Conservation (phyloP, 1,139 yeast genomes). For the Saccharomycopsis phalli region DNA sequence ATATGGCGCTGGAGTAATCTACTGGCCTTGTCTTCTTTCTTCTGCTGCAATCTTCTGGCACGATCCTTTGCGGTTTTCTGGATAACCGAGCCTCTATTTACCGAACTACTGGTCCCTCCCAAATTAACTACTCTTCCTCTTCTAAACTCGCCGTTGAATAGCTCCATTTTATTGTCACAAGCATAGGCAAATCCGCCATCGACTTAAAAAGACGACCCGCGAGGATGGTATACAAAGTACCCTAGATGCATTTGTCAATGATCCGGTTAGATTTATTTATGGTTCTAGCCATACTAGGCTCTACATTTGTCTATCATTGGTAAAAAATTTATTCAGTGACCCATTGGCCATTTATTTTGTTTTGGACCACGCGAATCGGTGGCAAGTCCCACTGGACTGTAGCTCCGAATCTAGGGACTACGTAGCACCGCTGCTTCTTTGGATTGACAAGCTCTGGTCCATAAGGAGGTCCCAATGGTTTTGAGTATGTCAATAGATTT, state of each 20-base stretch:
- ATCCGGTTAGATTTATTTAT: too few relatives aligned
- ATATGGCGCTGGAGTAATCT: constrained; percentile 40
- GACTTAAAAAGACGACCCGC: too few relatives aligned
- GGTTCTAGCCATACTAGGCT: too few relatives aligned
- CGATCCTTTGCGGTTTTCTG: constrained; percentile 61
- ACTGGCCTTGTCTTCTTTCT: constrained; percentile 44
- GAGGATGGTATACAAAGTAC: too few relatives aligned
- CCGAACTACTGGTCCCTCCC: constrained; percentile 33
- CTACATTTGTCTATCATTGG: too few relatives aligned
- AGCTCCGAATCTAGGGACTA: constrained; percentile 87
- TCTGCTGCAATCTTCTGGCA: constrained; percentile 48
- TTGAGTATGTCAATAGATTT: constrained; percentile 71
- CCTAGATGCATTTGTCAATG: too few relatives aligned
- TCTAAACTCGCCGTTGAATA: constrained; percentile 58
- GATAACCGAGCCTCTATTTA: constrained; percentile 36
- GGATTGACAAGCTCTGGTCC: constrained; percentile 64
- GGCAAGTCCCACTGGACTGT: constrained; percentile 92
- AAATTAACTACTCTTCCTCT: constrained; percentile 72
- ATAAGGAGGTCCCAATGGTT: constrained; percentile 85
- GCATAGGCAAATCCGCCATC: too few relatives aligned
- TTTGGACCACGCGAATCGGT: constrained; percentile 68
- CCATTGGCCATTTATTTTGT: constrained; percentile 55
- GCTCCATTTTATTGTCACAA: too few relatives aligned
- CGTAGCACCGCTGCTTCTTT: constrained; percentile 75
- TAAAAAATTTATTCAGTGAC: constrained; percentile 24